Conservation (phyloP, 331 rosid genomes). For the Pyracantha coccinea region DNA sequence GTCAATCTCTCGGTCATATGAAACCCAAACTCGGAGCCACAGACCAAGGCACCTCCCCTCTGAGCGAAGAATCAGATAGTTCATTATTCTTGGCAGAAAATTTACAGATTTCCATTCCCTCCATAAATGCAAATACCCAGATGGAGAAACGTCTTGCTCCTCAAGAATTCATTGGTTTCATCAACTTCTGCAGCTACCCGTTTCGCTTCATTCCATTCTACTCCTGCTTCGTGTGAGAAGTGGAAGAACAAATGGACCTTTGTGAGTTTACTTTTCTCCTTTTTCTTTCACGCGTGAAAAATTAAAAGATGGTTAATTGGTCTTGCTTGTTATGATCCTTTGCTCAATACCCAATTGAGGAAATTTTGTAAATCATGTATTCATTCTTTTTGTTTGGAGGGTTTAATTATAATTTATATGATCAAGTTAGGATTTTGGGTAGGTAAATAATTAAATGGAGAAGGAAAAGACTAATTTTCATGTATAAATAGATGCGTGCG, state of each 20-base stretch:
- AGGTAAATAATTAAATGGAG: too few species aligned
- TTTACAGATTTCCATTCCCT: background rate
- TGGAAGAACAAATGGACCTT: conserved; percentile 47
- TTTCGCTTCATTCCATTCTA: conserved; percentile 49
- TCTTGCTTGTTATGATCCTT: background rate
- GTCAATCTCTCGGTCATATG: background rate
- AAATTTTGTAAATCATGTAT: background rate
- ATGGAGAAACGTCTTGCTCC: conserved; percentile 35
- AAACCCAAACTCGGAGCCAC: background rate
- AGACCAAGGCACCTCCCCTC: background rate
- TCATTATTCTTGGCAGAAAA: background rate
- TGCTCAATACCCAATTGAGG: background rate
- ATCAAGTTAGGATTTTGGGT: too few species aligned
- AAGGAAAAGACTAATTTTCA: too few species aligned
- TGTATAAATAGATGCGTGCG: too few species aligned
- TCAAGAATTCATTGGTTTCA: conserved; percentile 26
- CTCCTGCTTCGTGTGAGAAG: conserved; percentile 43
- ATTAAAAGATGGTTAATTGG: background rate
- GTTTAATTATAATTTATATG: background rate
- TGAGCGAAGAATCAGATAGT: background rate
- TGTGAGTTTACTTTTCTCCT: conserved; percentile 34
- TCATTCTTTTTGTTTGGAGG: background rate
- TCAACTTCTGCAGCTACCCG: conserved; percentile 13
- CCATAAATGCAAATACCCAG: conserved; percentile 43
- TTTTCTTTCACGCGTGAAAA: background rate